Base-by-base conservation (phyloP, 2,329 filamentous ascomycete species). In the Cadophora luteo-olivacea region DNA sequence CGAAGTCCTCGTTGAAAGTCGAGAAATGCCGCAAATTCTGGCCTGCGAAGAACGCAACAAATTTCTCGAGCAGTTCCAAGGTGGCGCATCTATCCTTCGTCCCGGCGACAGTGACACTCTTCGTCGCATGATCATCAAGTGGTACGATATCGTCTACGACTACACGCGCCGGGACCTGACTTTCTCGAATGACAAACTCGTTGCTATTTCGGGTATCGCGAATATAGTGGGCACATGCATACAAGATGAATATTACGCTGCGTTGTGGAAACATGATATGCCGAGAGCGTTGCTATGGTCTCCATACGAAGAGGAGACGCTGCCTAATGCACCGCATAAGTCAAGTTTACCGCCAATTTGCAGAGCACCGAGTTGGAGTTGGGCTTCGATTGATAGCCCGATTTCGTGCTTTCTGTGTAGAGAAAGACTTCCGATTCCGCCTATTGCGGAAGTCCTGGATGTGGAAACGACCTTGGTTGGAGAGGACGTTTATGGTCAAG, bases 161-260 rank as follows among this genome's bases (percentile, higher is more conserved):
- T 69, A 69, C 51, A 66, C 68, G 16, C 41, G 57, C 12, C 41
- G 60, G 11, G 60, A 66, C n/a, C 60, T 69, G 3, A 69, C 64
- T 38, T 66, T 66, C 57, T 55, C 58, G 1, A 61, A 65, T 2
- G 68, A 67, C 54, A 66, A 67, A 51, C 64, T 69, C 7, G 36
- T 69, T 14, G 68, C 68, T 25, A 66, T 69, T 22, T 33, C 60
- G n/a, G 68, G 68, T 24, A 69, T 69, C 41, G 68, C 61, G 8
- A 38, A 54, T 22, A 54, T 65, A 19, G 60, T 67, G 11, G 62
- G 48, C 3, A 32, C 57, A 12, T 58, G 29, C 9, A 60, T 65
- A 33, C 29, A 55, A 29, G 29, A 57, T 4, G 49, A 57, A 16
- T 65, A 68, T 57, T 48, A 55, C 36, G 66, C 61, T 25, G 66